Base-by-base conservation (phyloP, 2,329 filamentous ascomycete species). In the Exophiala bonariae region DNA sequence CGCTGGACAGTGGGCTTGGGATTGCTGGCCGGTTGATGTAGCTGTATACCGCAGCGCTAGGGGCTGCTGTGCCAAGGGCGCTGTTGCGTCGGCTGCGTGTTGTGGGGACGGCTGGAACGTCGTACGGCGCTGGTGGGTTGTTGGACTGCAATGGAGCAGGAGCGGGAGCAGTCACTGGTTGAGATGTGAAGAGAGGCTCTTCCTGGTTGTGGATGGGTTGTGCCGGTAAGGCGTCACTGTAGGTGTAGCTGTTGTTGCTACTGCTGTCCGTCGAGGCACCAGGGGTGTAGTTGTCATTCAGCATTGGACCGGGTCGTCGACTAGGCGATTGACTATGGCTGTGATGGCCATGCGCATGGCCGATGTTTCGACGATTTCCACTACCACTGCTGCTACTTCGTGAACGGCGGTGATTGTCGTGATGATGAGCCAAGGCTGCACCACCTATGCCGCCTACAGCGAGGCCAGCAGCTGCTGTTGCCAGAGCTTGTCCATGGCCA, bases 1-100 rank as follows among this genome's bases (percentile, higher is more conserved):
- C 52, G 42, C 40, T 52, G 26, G 49, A 52, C 37, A 55, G 42
- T 7, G 52, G 52, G 16, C 48, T 52, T 5, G 52, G 52, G 6
- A 49, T 22, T 16, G 45, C 32, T n/a, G 52, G 50, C 2, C 50
- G 43, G 39, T 56, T 53, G 18, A 37, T 20, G 22, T 54, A 28
- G 14, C 22, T 44, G 49, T 36, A 44, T n/a, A 33, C 41, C 13
- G 47, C 41, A 5, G 39, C 42, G 2, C 41, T n/a, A 18, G 52
- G 44, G 10, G 39, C 41, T n/a, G 38, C 35, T n/a, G 49, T 28
- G 23, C 49, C 44, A 2, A 49, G 44, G 10, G 38, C 41, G 19
- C 53, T 58, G 41, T 56, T 42, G 3, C 48, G 47, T 32, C 53
- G 43, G 31, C 40, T 49, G 23, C 49, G 45, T 16, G 40, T 36